Base-by-base conservation (phyloP, 805 yeast species). In the Lipomyces sp. region DNA sequence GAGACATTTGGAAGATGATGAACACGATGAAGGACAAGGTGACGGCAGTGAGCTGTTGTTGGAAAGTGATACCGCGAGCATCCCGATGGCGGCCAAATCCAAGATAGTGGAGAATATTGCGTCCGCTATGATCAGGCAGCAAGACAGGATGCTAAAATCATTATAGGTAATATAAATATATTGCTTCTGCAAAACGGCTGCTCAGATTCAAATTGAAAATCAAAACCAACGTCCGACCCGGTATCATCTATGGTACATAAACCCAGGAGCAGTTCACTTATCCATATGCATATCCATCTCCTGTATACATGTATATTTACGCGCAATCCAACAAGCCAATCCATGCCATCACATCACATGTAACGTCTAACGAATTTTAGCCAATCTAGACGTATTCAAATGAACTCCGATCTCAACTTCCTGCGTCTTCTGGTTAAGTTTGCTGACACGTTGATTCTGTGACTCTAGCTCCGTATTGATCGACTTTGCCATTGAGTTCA, bases 371-470 rank as follows among this genome's bases (percentile, higher is more conserved):
- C 82, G 78, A 60, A 86, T 85, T 70, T 85, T 81, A 57, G 86
- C 84, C 76, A 90, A 81, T 65, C 90, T 84, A 24, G 88, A 83
- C 42, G 89, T 88, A 75, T 90, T 90, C 79, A 89, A 80, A 75
- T 90, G 93, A 61, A 94, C 88, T 75, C 88, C 88, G 65, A 91
- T 88, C 77, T 94, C 98, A 75, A 92, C 82, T 62, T 85, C 84
- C 75, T 91, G 96, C 2, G 97, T 90, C 75, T 89, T 88, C 71
- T 91, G 92, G 73, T 90, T 94, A 71, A 95, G 88, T 69, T 86
- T 83, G 65, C 84, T 85, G 72, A 94, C 81, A 72, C 96, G 86
- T 34, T 77, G 77, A 75, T 90, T 92, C 79, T 94, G 99, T 45
- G 86, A 82, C 62, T 87, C 87, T 57, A 95, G 85, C 79, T 94